Conservation (phyloP, 306 rosid genomes). For the Inga laurina region DNA sequence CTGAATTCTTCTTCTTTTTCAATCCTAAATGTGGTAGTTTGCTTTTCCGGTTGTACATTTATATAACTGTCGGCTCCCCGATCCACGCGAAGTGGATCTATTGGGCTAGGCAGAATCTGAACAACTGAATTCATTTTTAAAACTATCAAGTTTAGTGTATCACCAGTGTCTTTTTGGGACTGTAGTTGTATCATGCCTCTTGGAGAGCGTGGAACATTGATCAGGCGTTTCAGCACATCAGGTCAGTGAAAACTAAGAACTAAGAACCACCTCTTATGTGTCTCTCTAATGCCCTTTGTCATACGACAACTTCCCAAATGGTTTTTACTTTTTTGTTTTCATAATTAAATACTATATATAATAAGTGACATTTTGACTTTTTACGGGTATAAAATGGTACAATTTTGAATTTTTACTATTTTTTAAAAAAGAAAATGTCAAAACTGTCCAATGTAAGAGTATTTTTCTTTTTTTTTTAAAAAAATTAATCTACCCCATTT, state of each 20-base stretch:
- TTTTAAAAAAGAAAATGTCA: too few species aligned
- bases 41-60: conserved; percentile 26
- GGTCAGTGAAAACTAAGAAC: conserved; percentile 52
- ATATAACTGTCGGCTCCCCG: not conserved
- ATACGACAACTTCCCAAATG: too few species aligned
- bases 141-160: conserved; percentile 20
- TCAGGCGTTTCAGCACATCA: conserved; percentile 92
- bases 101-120: conserved; percentile 21
- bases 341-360: too few species aligned
- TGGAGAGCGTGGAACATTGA: conserved; percentile 45
- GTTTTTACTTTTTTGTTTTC: too few species aligned
- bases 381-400: too few species aligned
- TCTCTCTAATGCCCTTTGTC: too few species aligned
- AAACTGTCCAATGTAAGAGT: too few species aligned
- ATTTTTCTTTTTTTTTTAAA: too few species aligned
- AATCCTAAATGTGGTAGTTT: conserved; percentile 1
- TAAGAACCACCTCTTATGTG: not conserved
- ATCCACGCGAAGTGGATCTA: conserved; percentile 13
- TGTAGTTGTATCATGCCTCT: conserved; percentile 82
- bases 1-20: conserved; percentile 20
- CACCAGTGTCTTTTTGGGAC: conserved; percentile 27
- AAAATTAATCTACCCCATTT: too few species aligned
- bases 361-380: too few species aligned
- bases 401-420: too few species aligned
- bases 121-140: conserved; percentile 1